A percentile compares a stretch with the other conserved stretches of the same genome.
Conservation (phyloP, 1,284 basidiomycete genomes). For the Malassezia pachydermatis region DNA sequence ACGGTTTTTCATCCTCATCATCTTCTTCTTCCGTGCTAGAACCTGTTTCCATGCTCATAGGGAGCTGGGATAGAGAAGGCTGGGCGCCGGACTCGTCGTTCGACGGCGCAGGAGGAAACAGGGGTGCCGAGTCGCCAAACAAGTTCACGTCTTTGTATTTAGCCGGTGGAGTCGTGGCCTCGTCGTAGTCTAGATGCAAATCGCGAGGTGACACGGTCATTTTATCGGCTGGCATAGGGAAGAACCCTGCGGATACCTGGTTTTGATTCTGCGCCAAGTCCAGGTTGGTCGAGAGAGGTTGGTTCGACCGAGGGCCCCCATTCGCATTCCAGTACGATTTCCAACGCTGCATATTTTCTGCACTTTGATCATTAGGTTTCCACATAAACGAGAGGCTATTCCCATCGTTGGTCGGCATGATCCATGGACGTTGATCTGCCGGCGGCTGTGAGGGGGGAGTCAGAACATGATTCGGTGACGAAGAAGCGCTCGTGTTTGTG, state of each 20-base stretch:
- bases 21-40: constrained; percentile 19
- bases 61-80: not conserved
- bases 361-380: not conserved
- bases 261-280: too few species aligned
- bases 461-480: not conserved
- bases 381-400: not conserved
- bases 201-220: constrained; percentile 14
- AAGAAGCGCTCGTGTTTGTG: too few species aligned
- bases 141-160: constrained; percentile 1
- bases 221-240: constrained; percentile 3
- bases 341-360: constrained; percentile 1
- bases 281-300: too few species aligned
- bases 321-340: constrained; percentile 6
- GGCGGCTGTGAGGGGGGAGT: not conserved
- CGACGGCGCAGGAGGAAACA: constrained; percentile 1
- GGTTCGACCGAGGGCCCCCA: too few species aligned
- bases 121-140: not conserved
- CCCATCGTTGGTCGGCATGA: not conserved
- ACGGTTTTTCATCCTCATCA: constrained; percentile 19
- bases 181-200: constrained; percentile 6
- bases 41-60: constrained; percentile 14
- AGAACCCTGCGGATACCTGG: too few species aligned
- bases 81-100: not conserved
- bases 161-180: constrained; percentile 2
- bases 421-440: not conserved